Evolutionary conservation across 1,284 basidiomycete genomes (phyloP), one percentile per base, ranked within the genome.

Genomic region (Hymenochaete sp.): DNA sequence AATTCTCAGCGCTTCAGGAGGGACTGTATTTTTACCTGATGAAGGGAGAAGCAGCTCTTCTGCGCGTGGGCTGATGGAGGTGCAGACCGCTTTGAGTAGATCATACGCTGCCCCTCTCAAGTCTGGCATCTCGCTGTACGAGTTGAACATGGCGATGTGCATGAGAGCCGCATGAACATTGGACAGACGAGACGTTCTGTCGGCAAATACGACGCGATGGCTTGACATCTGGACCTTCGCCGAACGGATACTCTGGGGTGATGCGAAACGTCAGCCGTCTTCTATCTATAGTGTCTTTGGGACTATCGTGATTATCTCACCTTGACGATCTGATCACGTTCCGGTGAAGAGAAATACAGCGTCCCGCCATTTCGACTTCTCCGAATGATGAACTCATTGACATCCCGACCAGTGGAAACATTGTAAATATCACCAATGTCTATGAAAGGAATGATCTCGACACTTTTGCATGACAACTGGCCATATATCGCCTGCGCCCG

Each of bases 341-440:
- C 65, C 14, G 70, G 65, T 0, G 82, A 83, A 8, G 76, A 77
- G 59, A 85, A 83, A 54, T 82, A 83, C 32, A 82, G 63, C 0
- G 79, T 86, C 10, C 73, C 69, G 3, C 77, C 77, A 52, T 85
- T 78, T 49, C 75, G 76, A 55, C 74, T 79, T 54, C 80, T 71
- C 33, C 85, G 72, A 55, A 93, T 79, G 49, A 89, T 82, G 55
- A 93, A 86, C 57, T 91, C 86, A 48, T 84, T 70, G n/a, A 72
- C 66, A 45, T 90, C 82, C 11, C 78, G 71, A 5, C 82, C 80
- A 3, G 78, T 82, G 2, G 79, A 76, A 13, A 88, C 79, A 44
- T 83, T 84, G 59, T 89, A 86, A 1, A 89, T 76, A 56, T 93
- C 90, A 62, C 85, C 88, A 53, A 93, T 75, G 49, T 92, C 89